Conservation (phyloP, 2,329 filamentous ascomycete species). For the Pseudogymnoascus sp. region DNA sequence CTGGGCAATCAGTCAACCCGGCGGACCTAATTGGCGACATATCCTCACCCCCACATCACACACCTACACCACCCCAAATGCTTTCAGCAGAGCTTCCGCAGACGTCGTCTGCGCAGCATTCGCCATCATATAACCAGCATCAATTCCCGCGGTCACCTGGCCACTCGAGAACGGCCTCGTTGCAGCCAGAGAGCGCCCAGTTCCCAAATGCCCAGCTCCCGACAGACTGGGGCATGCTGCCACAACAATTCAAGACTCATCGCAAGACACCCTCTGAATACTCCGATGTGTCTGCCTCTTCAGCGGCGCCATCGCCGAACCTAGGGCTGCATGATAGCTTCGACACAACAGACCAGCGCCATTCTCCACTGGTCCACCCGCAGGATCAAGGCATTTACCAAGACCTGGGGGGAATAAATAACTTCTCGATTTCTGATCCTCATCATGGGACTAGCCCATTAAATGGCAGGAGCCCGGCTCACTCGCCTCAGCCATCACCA, state of each 20-base stretch:
- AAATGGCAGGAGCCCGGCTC: constrained; percentile 72
- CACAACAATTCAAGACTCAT: constrained; percentile 66
- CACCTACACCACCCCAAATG: constrained; percentile 24
- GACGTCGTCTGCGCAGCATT: constrained; percentile 9
- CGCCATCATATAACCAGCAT: constrained; percentile 12
- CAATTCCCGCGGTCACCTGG: constrained; percentile 26
- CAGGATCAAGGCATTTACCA: constrained; percentile 67
- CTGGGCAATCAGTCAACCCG: constrained; percentile 36
- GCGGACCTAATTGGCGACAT: constrained; percentile 42
- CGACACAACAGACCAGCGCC: constrained; percentile 59
- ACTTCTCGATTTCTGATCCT: constrained; percentile 70
- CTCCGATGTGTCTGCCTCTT: constrained; percentile 83
- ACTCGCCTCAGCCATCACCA: constrained; percentile 60
- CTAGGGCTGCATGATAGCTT: constrained; percentile 71
- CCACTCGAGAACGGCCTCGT: constrained; percentile 27
- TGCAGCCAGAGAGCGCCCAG: constrained; percentile 31
- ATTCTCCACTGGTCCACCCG: constrained; percentile 72
- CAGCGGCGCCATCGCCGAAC: constrained; percentile 75
- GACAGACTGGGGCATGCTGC: constrained; percentile 49
- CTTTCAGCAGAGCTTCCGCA: constrained; percentile 16
- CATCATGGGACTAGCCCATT: constrained; percentile 51
- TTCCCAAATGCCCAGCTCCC: constrained; percentile 43
- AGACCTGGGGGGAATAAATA: constrained; percentile 67
- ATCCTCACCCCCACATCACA: constrained; percentile 31
- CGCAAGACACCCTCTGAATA: constrained; percentile 82